Evolutionary conservation across 2,329 filamentous ascomycete genomes (phyloP).

Genomic region (Xylaria sp.): DNA sequence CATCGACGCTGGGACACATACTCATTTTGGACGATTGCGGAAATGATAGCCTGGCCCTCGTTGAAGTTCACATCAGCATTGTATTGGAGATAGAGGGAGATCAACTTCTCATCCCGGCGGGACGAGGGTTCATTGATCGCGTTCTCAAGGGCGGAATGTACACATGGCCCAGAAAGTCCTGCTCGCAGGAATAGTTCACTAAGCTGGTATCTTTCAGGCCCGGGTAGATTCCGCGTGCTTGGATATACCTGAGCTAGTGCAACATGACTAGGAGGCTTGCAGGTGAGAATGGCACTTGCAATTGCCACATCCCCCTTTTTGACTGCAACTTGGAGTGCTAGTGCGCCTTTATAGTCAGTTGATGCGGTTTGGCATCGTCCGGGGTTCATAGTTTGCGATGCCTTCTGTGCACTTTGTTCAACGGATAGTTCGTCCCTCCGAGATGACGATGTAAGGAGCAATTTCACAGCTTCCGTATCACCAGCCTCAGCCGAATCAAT

Average conservation of each 20-base stretch:
- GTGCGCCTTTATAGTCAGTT: conserved; percentile 62
- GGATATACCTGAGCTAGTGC: conserved; percentile 63
- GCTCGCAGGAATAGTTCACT: conserved; percentile 62
- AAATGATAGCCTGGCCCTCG: conserved; percentile 60
- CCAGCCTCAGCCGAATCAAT: conserved; percentile 61
- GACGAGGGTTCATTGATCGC: conserved; percentile 62
- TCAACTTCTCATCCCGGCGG: conserved; percentile 62
- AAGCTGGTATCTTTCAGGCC: conserved; percentile 59
- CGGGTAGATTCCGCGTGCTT: conserved; percentile 56
- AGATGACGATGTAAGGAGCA: conserved; percentile 63
- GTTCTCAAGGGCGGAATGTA: conserved; percentile 63
- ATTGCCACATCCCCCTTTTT: conserved; percentile 58
- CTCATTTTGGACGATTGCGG: conserved; percentile 62
- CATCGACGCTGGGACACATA: conserved; percentile 9
- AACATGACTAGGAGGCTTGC: conserved; percentile 58
- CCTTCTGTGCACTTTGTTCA: conserved; percentile 46
- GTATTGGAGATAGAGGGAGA: conserved; percentile 63
- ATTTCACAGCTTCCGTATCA: conserved; percentile 59
- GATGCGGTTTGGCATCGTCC: conserved; percentile 63
- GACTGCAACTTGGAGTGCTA: conserved; percentile 63
- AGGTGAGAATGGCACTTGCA: conserved; percentile 59
- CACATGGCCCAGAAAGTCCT: conserved; percentile 58
- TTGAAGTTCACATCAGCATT: conserved; percentile 67
- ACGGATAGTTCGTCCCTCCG: conserved; percentile 50
- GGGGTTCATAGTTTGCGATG: conserved; percentile 50